Evolutionary conservation across 768 basidiomycete species (phyloP).

Genomic region (Boletus rex-veris): DNA sequence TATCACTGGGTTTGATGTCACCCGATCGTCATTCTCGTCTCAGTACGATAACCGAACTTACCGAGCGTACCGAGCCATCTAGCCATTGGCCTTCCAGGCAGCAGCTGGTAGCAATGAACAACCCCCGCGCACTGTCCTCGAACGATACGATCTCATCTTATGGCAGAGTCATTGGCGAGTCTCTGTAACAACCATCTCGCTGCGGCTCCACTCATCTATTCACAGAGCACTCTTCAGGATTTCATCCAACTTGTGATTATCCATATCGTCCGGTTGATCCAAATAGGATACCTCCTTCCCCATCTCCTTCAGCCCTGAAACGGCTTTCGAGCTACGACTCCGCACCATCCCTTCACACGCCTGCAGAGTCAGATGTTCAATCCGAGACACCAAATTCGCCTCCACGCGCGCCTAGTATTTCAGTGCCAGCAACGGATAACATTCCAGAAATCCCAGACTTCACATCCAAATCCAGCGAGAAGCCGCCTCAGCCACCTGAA

Average conservation of each 20-base stretch:
- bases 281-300: conserved; percentile 60
- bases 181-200: neutral
- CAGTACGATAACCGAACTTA: conserved; percentile 65
- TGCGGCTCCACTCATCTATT: conserved; percentile 4
- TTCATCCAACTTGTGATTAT: conserved; percentile 4
- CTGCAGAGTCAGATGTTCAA: conserved; percentile 34
- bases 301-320: conserved; percentile 63
- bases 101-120: conserved; percentile 37
- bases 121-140: conserved; percentile 37
- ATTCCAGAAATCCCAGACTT: conserved; percentile 57
- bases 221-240: conserved; percentile 17
- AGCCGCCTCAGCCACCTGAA: conserved; percentile 24
- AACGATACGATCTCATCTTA: conserved; percentile 52
- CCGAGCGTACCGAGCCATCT: conserved; percentile 61
- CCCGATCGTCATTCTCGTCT: conserved; percentile 37
- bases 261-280: conserved; percentile 40
- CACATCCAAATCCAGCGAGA: conserved; percentile 43
- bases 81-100: conserved; percentile 45
- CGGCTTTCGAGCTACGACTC: conserved; percentile 56
- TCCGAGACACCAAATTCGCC: conserved; percentile 35
- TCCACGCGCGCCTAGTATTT: conserved; percentile 41
- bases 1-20: conserved; percentile 34
- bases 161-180: conserved; percentile 57
- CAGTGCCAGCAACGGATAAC: conserved; percentile 43
- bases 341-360: conserved; percentile 51